Base-by-base conservation (phyloP, 169 alveolate species). In the Pseudocohnilembus persalinus region DNA sequence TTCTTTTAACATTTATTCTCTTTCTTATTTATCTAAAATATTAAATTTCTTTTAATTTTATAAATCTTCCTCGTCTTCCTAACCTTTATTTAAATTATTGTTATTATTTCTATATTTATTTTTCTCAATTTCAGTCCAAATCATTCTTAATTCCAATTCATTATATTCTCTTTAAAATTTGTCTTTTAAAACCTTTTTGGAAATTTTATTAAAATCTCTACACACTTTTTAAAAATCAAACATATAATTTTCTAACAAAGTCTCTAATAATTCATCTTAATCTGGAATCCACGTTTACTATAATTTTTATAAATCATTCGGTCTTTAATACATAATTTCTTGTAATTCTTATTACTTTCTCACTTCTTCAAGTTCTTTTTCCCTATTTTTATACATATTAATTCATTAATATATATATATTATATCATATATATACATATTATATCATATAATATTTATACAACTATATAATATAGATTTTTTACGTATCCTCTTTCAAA, bases 151-250 rank as follows among this genome's bases (percentile, higher is more conserved):
- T 20, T 49, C 68, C 20, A 11, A 11, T 49, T 49, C 68, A 49
- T 20, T 49, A 20, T 11, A 49, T n/a, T 49, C 26, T 49, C 68
- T 49, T 20, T 49, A 20, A 4, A 4, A 11, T 49, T 49, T 49
- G 26, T 20, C 68, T 20, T 49, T 20, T 49, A 49, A 49, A 4
- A 49, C 68, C 68, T 11, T 20, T 11, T n/a, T 49, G 68, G 65
- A 32, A 26, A 80, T 81, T 74, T 64, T 31, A 49, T 86, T 80
- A 68, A 86, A 32, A 27, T 79, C 83, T 15, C 68, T 32, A 26
- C 83, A 74, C 15, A 78, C 90, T 73, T 33, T 64, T 20, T 73
- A 73, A 86, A 77, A 86, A 33, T 86, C 87, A 33, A 86, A 86
- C 24, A 27, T 31, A 86, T 86, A 83, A 31, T 34, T 80, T 26